Conservation (phyloP, 495 filamentous ascomycete species). For the Aspergillus panamensis region DNA sequence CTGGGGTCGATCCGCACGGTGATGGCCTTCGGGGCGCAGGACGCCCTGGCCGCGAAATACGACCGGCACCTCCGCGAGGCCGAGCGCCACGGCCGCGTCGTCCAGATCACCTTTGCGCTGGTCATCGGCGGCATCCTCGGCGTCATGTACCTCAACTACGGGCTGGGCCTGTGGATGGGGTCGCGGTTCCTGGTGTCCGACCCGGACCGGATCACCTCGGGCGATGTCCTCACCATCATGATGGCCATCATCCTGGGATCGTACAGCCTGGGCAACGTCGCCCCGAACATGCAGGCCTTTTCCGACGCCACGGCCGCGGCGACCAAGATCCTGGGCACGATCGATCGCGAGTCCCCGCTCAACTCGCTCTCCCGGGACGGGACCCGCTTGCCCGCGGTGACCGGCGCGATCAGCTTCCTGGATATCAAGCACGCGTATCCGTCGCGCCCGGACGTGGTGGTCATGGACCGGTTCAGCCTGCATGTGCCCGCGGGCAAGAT, state of each 20-base stretch:
- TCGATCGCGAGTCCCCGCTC: constrained; percentile 81
- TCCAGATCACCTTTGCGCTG: constrained; percentile 62
- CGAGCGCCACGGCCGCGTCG: constrained; percentile 69
- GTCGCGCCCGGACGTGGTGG: constrained; percentile 80
- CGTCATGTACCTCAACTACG: constrained; percentile 83
- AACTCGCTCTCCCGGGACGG: constrained; percentile 71
- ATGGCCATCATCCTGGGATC: constrained; percentile 91
- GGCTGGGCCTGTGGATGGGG: constrained; percentile 94
- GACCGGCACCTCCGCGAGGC: constrained; percentile 67
- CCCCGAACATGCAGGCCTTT: constrained; percentile 80
- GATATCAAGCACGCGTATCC: constrained; percentile 90
- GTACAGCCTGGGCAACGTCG: constrained; percentile 84
- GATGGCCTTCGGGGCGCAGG: constrained; percentile 85
- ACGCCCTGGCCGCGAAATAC: constrained; percentile 79
- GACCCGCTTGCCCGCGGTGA: constrained; percentile 60
- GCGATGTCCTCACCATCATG: constrained; percentile 68
- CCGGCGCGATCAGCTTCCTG: constrained; percentile 75
- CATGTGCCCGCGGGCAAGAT: constrained; percentile 79
- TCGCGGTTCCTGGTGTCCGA: constrained; percentile 68
- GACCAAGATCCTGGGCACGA: constrained; percentile 85
- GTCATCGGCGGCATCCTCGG: constrained; percentile 81
- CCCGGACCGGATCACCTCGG: constrained; percentile 45
- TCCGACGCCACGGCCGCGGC: constrained; percentile 77
- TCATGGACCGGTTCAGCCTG: constrained; percentile 78
- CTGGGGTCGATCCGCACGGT: constrained; percentile 89